Base-by-base conservation (phyloP, 1,284 basidiomycete genomes). In the Ustilago esculenta region DNA sequence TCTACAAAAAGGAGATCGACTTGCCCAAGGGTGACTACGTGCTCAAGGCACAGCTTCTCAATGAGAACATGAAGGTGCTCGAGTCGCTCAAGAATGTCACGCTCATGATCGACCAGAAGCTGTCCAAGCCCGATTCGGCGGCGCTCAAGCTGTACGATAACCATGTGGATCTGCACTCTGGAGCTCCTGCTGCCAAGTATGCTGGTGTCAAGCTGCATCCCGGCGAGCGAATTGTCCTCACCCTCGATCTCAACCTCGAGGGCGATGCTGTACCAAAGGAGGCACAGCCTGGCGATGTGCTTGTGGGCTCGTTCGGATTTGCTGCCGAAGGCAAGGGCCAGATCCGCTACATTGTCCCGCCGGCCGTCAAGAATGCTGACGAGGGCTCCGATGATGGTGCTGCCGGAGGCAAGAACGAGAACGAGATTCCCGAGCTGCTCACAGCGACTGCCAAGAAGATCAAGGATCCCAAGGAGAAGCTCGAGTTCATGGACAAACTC, bases 21-120 rank as follows among this genome's bases (percentile, higher is more conserved):
- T 58, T 83, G 49, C 44, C 54, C 40, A 81, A 80, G 54, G 82
- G 82, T 11, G 80, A 81, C 11, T 83, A 81, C 54, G 76, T 75
- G 41, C 48, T 82, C 33, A 67, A 75, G 51, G 73, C 79, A 7
- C 77, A 81, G 41, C 45, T 81, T 20, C 53, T 81, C 39, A 63
- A 80, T 46, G 69, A 73, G 39, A 69, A 58, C 46, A 59, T 75
- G 41, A 69, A 71, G 27, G 76, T 81, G 52, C 73, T 82, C 14
- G 76, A 81, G 25, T 43, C 51, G 37, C 72, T 81, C 45, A 78
- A 76, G 55, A 70, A 72, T 34, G 68, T 78, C 29, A 71, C 80
- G 14, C 57, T 83, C 8, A 59, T 68, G 42, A 51, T 81, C 15
- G 80, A 82, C 37, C 68, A 76, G 44, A 78, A 79, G 64, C 68